Conservation (phyloP, 1,284 basidiomycete genomes). For the Austropuccinia psidii region DNA sequence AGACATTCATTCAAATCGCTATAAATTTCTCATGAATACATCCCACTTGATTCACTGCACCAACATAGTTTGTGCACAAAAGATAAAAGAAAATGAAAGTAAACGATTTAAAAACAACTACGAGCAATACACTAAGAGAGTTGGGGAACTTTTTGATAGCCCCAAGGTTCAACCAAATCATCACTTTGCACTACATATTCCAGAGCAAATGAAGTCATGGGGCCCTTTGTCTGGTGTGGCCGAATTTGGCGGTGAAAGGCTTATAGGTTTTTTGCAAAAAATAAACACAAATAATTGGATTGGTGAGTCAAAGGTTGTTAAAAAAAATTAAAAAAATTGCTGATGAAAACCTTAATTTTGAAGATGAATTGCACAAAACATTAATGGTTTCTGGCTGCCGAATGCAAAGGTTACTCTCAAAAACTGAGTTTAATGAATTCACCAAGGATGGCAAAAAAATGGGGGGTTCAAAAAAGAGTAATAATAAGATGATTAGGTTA, state of each 20-base stretch:
- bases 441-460: background rate
- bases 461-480: background rate
- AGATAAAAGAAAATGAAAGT: background rate
- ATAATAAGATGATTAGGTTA: background rate
- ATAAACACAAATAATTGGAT: conserved; percentile 2
- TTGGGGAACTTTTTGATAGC: background rate
- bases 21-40: background rate
- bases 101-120: background rate
- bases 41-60: background rate
- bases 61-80: background rate
- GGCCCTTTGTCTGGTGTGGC: conserved; percentile 10
- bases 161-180: conserved; percentile 14
- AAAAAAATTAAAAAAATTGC: background rate
- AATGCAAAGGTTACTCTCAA: background rate
- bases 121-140: background rate
- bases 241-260: conserved; percentile 10
- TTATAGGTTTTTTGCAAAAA: conserved; percentile 25
- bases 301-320: background rate
- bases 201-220: conserved; percentile 3
- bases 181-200: conserved; percentile 20
- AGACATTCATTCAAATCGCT: background rate
- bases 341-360: background rate
- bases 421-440: background rate
- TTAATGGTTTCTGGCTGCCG: background rate
- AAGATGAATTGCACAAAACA: conserved; percentile 3